Evolutionary conservation across 345 rosid species (phyloP).

Genomic region (Hypericum perforatum): DNA sequence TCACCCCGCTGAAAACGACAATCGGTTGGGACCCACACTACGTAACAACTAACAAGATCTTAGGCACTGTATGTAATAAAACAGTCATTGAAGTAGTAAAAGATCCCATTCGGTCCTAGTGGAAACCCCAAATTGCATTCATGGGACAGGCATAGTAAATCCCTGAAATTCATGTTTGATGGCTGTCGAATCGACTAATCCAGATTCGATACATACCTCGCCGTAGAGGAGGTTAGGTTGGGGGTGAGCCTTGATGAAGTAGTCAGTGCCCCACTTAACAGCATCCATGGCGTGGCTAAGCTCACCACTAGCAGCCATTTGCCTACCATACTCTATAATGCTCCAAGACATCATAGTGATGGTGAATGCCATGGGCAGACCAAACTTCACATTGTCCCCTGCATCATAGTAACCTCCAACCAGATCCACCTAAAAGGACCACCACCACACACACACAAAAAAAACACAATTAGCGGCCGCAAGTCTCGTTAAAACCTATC

Average conservation of each 20-base stretch:
- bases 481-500: too few species aligned
- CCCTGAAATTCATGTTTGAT: too few species aligned
- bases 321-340: conserved; percentile 34
- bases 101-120: too few species aligned
- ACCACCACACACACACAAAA: too few species aligned
- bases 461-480: too few species aligned
- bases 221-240: conserved; percentile 38
- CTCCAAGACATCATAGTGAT: conserved; percentile 68
- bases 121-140: too few species aligned
- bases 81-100: too few species aligned
- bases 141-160: too few species aligned
- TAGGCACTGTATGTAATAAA: too few species aligned
- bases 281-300: conserved; percentile 46
- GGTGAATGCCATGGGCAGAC: conserved; percentile 70
- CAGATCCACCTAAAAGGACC: conserved; percentile 53
- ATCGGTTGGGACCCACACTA: too few species aligned
- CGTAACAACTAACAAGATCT: too few species aligned
- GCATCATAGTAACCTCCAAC: conserved; percentile 75
- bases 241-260: conserved; percentile 54
- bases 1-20: too few species aligned
- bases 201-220: conserved; percentile 15
- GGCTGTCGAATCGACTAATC: not conserved
- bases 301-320: conserved; percentile 46
- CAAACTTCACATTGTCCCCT: conserved; percentile 70
- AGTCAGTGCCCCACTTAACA: conserved; percentile 61